phyloP scores from a whole-genome alignment of 345 rosid genomes.

The Acer negundo region DNA sequence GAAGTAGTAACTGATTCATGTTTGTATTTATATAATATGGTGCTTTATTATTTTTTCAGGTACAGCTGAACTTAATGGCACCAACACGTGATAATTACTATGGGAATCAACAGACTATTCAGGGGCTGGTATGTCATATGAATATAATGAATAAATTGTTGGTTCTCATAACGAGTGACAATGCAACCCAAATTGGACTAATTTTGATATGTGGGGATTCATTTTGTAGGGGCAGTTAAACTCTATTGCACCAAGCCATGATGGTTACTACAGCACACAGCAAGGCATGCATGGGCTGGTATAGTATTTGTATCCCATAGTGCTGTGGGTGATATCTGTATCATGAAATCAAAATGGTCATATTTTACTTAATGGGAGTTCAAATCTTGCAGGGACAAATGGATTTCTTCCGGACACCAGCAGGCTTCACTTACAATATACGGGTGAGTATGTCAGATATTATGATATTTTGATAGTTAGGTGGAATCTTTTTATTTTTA shows the following conservation, averaged over 20 bases:
- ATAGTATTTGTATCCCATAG: constrained; percentile 12
- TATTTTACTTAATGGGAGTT: not conserved
- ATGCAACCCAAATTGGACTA: not conserved
- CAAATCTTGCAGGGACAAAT: constrained; percentile 48
- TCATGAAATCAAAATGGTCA: not conserved
- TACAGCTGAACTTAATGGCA: constrained; percentile 62
- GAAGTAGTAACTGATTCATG: not conserved
- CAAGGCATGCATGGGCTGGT: constrained; percentile 64
- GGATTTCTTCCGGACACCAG: constrained; percentile 54
- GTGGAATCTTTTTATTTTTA: not conserved
- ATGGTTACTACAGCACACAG: constrained; percentile 48
- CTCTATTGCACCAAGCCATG: constrained; percentile 59
- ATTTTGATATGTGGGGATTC: constrained; percentile 12
- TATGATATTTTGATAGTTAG: not conserved
- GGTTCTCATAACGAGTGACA: not conserved
- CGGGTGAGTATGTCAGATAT: constrained; percentile 42
- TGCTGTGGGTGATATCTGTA: not conserved
- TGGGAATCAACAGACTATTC: constrained; percentile 52
- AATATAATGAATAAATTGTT: not conserved
- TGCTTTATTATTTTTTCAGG: constrained; percentile 30
- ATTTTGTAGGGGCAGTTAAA: constrained; percentile 53
- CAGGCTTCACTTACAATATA: constrained; percentile 43
- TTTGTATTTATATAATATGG: not conserved
- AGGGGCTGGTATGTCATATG: constrained; percentile 48
- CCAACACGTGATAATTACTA: constrained; percentile 61